phyloP scores from a whole-genome alignment of 1,284 basidiomycete species.

The Athelia psychrophila region DNA sequence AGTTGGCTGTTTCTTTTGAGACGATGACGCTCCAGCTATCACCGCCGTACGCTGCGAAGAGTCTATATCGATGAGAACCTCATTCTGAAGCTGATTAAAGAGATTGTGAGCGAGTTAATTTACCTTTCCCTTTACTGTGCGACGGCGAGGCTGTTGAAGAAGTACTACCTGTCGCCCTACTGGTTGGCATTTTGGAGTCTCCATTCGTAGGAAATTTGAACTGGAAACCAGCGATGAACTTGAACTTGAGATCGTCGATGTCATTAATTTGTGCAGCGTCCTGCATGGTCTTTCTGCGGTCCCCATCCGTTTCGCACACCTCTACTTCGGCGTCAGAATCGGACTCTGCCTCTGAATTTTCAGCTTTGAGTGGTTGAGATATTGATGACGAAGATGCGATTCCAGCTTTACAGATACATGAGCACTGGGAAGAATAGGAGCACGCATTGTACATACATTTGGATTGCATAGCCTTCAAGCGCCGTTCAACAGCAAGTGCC shows the following conservation, averaged over 20 bases:
- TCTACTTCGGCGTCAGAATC: constrained; percentile 35
- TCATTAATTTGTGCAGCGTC: constrained; percentile 37
- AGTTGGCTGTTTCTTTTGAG: constrained; percentile 1
- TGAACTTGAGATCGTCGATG: constrained; percentile 30
- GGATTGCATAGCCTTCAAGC: constrained; percentile 45
- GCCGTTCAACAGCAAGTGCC: constrained; percentile 65
- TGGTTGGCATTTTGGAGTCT: constrained; percentile 11
- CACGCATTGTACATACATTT: constrained; percentile 3
- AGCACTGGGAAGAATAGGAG: constrained; percentile 17
- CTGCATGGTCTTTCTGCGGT: constrained; percentile 47
- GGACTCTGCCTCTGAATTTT: constrained; percentile 22
- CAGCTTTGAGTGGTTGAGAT: constrained; percentile 6
- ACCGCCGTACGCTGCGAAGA: not conserved
- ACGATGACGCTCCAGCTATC: not conserved
- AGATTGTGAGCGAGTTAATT: constrained; percentile 1
- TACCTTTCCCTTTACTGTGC: constrained; percentile 7
- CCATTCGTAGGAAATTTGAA: constrained; percentile 29
- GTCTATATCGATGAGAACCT: not conserved
- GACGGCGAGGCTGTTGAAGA: constrained; percentile 4
- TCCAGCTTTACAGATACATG: constrained; percentile 9
- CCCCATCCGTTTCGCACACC: constrained; percentile 50
- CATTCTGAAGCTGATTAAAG: not conserved
- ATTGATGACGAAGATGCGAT: constrained; percentile 10
- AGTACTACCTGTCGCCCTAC: constrained; percentile 5
- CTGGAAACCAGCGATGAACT: constrained; percentile 47